Conservation (phyloP, 768 basidiomycete species). For the Pleurotus tuber-regium region DNA sequence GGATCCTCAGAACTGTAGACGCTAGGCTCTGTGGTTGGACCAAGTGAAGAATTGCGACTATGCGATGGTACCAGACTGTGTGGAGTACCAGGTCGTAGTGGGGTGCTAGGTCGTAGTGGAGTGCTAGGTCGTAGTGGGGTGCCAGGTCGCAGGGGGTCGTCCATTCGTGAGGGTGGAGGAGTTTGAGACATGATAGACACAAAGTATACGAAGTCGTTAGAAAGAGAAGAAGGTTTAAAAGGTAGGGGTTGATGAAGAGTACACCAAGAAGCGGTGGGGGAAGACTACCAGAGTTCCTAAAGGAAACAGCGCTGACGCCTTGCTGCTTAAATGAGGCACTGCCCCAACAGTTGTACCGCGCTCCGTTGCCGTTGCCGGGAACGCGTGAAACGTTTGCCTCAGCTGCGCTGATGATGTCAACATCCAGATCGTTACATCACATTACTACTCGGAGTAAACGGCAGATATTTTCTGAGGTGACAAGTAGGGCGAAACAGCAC, state of each 20-base stretch:
- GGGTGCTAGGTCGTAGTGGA: conserved; percentile 4
- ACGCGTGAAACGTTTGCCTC: conserved; percentile 7
- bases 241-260: neutral
- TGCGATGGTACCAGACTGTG: neutral
- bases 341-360: conserved; percentile 8
- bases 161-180: neutral
- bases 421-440: too few species aligned
- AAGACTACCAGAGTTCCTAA: conserved; percentile 10
- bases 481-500: too few species aligned
- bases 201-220: neutral
- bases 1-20: conserved; percentile 2
- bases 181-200: conserved; percentile 3
- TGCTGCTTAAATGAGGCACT: conserved; percentile 10
- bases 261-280: conserved; percentile 2
- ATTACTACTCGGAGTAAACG: too few species aligned
- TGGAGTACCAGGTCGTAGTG: conserved; percentile 7
- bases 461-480: too few species aligned
- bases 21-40: conserved; percentile 1
- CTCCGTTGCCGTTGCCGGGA: neutral
- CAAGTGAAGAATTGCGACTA: neutral
- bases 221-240: neutral
- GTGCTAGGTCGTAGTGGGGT: conserved; percentile 6
- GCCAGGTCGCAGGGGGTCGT: conserved; percentile 6
- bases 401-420: too few species aligned
- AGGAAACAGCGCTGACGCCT: conserved; percentile 2